These are phyloP conservation scores for Trifolium repens DNA, from an alignment of 306 rosid genomes.

Conservation along the genomic window DNA sequence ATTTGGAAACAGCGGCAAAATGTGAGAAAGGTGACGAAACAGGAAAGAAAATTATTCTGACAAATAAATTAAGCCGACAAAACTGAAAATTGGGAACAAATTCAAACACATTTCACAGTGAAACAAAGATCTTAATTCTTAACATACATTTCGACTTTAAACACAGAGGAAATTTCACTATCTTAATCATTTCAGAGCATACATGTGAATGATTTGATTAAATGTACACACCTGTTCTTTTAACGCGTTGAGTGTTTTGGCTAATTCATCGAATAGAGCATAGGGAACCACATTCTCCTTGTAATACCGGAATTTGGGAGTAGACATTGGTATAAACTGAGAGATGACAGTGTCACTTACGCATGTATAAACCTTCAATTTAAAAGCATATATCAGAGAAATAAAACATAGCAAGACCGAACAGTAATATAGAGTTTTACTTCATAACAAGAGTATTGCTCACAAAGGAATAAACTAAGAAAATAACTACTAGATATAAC, in stretches of 20 bases:
- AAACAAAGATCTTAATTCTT: too few species aligned
- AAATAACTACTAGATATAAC: too few species aligned
- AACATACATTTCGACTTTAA: too few species aligned
- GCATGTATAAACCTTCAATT: slow-evolving; percentile 82
- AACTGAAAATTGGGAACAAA: too few species aligned
- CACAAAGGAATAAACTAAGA: background rate
- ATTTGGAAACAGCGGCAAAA: background rate
- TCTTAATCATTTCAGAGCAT: background rate
- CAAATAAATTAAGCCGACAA: too few species aligned
- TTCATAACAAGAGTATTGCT: background rate
- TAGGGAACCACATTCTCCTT: slow-evolving; percentile 42
- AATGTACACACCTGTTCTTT: slow-evolving; percentile 58
- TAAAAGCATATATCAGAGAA: slow-evolving; percentile 42
- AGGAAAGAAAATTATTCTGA: too few species aligned
- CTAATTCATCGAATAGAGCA: slow-evolving; percentile 41
- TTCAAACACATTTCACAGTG: too few species aligned
- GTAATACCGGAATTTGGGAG: slow-evolving; percentile 71
- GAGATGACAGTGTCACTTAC: slow-evolving; percentile 68
- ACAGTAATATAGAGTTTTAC: slow-evolving; percentile 27
- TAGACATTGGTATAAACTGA: slow-evolving; percentile 61
- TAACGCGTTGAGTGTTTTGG: slow-evolving; percentile 40
- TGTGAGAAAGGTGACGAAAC: background rate
- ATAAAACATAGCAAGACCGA: slow-evolving; percentile 18
- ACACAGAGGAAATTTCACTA: too few species aligned
- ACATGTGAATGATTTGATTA: slow-evolving; percentile 49